A percentile compares a stretch with the other conserved stretches of the same genome.
Conservation (phyloP, 805 yeast genomes). For the Teunomyces funiuensis region DNA sequence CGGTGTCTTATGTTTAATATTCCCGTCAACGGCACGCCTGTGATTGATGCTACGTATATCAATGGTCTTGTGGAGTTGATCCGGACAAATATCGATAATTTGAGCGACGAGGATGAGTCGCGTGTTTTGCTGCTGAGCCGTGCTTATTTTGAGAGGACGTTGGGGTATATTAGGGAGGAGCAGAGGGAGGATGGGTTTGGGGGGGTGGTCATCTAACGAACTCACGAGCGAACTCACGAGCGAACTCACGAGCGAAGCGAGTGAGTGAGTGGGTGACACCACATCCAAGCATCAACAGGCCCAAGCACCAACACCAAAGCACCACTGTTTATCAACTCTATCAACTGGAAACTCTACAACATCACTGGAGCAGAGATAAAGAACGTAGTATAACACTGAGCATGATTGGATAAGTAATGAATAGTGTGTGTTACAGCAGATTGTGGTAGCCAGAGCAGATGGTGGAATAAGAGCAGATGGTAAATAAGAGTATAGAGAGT, state of each 20-base stretch:
- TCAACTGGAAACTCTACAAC: no score
- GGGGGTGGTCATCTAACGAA: constrained; percentile 33
- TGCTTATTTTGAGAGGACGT: constrained; percentile 62
- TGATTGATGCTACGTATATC: constrained; percentile 71
- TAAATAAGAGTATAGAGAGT: constrained; percentile 7
- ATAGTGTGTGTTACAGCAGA: no score
- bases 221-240: no score
- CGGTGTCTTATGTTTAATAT: constrained; percentile 82
- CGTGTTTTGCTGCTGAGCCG: constrained; percentile 28
- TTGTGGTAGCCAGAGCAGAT: no score
- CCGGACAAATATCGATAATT: constrained; percentile 57
- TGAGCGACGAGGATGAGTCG: constrained; percentile 32
- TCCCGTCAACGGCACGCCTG: constrained; percentile 50
- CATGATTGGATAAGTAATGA: no score
- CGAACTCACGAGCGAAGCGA: no score
- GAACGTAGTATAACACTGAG: no score
- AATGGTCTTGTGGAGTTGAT: constrained; percentile 86
- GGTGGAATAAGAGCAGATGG: no score
- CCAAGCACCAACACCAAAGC: no score
- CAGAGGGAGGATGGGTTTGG: constrained; percentile 69
- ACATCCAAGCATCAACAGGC: no score
- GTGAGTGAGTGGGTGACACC: not conserved
- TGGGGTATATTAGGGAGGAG: constrained; percentile 68
- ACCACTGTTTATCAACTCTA: no score
- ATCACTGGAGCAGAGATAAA: no score